phyloP scores from a whole-genome alignment of 1,284 basidiomycete species.

The Ustanciosporium gigantosporum region DNA sequence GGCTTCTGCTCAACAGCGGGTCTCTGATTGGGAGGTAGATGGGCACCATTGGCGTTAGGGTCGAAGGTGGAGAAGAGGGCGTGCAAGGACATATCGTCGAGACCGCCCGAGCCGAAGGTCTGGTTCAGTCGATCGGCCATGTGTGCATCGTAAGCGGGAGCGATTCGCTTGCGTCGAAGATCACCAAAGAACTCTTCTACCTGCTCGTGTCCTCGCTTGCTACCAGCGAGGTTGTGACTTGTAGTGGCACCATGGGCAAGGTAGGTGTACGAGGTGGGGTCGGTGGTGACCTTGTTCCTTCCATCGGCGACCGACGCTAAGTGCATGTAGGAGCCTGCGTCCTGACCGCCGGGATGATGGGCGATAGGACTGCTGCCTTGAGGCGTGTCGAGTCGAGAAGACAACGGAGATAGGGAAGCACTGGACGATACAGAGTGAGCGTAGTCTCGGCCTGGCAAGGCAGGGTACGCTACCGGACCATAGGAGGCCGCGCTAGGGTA shows the following conservation, averaged over 20 bases:
- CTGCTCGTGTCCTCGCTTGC: constrained; percentile 48
- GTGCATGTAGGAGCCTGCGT: constrained; percentile 37
- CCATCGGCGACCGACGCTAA: constrained; percentile 22
- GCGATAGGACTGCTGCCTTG: constrained; percentile 36
- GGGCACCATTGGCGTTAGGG: constrained; percentile 5
- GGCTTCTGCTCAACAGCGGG: constrained; percentile 64
- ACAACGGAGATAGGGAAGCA: constrained; percentile 45
- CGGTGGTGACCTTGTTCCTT: constrained; percentile 36
- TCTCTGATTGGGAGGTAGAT: constrained; percentile 3
- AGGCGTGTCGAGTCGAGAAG: constrained; percentile 44
- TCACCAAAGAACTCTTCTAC: constrained; percentile 55
- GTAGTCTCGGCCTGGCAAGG: constrained; percentile 39
- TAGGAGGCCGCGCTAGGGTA: constrained; percentile 24
- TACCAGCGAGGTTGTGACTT: constrained; percentile 33
- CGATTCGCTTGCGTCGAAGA: constrained; percentile 48
- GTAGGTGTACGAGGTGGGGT: constrained; percentile 49
- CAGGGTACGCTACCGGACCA: constrained; percentile 3
- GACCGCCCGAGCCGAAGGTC: constrained; percentile 40
- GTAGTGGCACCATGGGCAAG: constrained; percentile 44
- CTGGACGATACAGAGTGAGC: constrained; percentile 49
- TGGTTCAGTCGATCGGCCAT: constrained; percentile 55
- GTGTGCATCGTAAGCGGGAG: constrained; percentile 52
- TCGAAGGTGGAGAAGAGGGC: constrained; percentile 42
- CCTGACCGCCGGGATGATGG: constrained; percentile 9
- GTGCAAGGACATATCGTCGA: constrained; percentile 46